Base-by-base conservation (phyloP, 2,329 filamentous ascomycete species). In the Claviceps sp. region DNA sequence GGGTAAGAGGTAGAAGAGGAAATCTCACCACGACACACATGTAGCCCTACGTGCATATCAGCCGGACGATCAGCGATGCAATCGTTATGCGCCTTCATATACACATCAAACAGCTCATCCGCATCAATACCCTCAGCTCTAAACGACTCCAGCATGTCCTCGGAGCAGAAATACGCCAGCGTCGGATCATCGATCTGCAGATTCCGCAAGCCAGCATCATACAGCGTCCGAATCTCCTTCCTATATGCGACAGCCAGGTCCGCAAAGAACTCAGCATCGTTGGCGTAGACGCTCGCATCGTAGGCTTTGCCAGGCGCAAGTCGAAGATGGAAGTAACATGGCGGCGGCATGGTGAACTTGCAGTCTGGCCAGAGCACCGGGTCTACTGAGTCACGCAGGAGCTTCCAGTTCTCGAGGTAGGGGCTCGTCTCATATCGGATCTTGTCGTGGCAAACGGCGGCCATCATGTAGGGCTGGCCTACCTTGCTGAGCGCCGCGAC, bases 71-170 rank as follows among this genome's bases (percentile, higher is more conserved):
- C 71, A 29, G 71, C 68, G 58, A 86, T 75, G 62, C 79, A 82
- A 62, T 84, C 80, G 62, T 88, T 88, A 72, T 88, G 86, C 58
- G 85, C 78, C 63, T 79, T 76, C 64, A 88, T 78, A 62, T 88
- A 88, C 36, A 78, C 73, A 58, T 84, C 78, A 49, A 88, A 76
- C 56, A 86, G 76, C 55, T 79, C 76, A 39, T 85, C 80, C 13
- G 82, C 73, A 17, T 80, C 73, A 44, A 75, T 69, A 57, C 84
- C 83, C 22, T 74, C 73, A 52, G 76, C 71, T 68, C 74, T 61
- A 52, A 71, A 79, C 29, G 79, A 78, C 51, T 72, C 68, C 16
- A 82, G 68, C 79, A 85, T 85, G 55, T 79, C 78, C 39, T 84
- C 77, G 4, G 78, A 82, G 68, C 82, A 86, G 65, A 86, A 86